Base-by-base conservation (phyloP, 352 stramenopile genomes). In the Pythium oligandrum region DNA sequence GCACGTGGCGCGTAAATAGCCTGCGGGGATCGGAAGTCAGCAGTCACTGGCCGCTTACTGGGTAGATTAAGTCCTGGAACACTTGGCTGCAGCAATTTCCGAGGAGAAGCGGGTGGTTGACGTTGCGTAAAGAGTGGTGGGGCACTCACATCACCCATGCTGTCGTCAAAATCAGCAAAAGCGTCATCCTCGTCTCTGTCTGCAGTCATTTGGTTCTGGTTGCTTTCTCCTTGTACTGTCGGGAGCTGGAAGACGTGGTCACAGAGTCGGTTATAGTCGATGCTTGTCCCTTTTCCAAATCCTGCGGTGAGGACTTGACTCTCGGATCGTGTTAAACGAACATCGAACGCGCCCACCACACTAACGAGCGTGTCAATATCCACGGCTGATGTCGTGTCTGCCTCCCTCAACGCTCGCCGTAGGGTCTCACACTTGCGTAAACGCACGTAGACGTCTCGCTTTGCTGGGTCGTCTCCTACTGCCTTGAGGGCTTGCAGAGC, bases 221-320 rank as follows among this genome's bases (percentile, higher is more conserved):
- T 9, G 30, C n/a, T 12, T 9, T 36, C 17, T 26, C 17, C 17
- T 26, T 26, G 17, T 26, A 26, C 17, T 26, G 17, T 26, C 17
- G 17, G 17, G 17, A 26, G 17, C 17, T 26, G 17, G 12, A 68
- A 68, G 8, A 63, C 61, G 8, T 45, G 44, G 40, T 68, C 61
- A 42, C 61, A 68, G 2, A 68, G 51, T 7, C 44, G 34, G 32
- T 63, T 50, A 37, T 60, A 68, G 42, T 59, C 42, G n/a, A 63
- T n/a, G 1, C 50, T 50, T 36, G 40, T 40, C n/a, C 54, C 36
- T 6, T 31, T 31, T 2, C n/a, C 6, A 44, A 63, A 55, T 17
- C 4, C 44, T 2, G 38, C 4, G 11, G 33, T 10, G 31, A 67
- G 47, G 30, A 43, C 40, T 40, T 52, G 44, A 4, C 58, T 6